Evolutionary conservation across 192 early-diverging fungal species (phyloP), one percentile per base, ranked within the genome.

Genomic region (Coemansia sp.): DNA sequence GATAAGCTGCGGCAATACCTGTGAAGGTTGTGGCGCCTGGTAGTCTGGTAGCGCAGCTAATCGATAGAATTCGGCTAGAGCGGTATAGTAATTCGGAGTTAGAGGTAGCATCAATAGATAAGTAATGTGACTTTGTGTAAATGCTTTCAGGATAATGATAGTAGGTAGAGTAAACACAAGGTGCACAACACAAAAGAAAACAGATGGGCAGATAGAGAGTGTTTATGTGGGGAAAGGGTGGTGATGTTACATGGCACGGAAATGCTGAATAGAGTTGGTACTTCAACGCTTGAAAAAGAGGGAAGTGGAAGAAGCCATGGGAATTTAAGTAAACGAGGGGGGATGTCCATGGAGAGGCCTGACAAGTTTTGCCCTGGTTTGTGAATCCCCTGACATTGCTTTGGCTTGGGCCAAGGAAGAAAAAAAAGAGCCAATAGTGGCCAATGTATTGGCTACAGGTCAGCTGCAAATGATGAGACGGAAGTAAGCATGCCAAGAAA

Each of bases 1-100:
- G 14, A 65, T 50, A 65, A 40, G 24, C 40, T 65, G 63, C 23
- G 63, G 50, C 36, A 35, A 37, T 33, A 28, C 9, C 48, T 28
- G 48, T 6, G 11, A 14, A 51, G 10, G 48, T 14, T 11, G 24
- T 14, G 48, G 26, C 48, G 48, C 14, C 24, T 51, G 48, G 3
- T 10, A 28, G 48, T 51, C 48, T 26, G 48, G 9, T 10, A 51
- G 48, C 3, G 48, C 23, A 14, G 48, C 48, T 51, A 51, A 28
- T 13, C 24, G 48, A 13, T 51, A 51, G 48, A 26, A 51, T 23
- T 51, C 48, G 11, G 24, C 48, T 14, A 51, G 23, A 26, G 48
- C 24, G 10, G 48, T 11, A 23, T 51, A 51, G 35, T 56, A 38
- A 23, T 20, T 40, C n/a, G 18, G 63, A 40, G 38, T 39, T 48